Evolutionary conservation across 164 flowering plant genomes (phyloP), one percentile per base, ranked within the genome.

Genomic region (Taxillus chinensis): DNA sequence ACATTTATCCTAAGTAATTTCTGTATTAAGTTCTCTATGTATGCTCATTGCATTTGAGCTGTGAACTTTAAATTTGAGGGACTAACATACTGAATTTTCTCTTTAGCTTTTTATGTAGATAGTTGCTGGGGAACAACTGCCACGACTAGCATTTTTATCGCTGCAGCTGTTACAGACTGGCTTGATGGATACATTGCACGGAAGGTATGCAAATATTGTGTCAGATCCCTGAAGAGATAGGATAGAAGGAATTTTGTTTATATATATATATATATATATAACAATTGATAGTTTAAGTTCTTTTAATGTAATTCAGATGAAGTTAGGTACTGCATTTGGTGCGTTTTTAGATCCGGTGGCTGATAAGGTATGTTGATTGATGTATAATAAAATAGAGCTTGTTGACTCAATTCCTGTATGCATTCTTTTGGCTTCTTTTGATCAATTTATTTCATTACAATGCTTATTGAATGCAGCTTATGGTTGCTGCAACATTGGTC

Each of bases 341-440:
- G 99, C 99, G 14, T 95, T 95, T 77, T 74, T 95, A 76, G 99
- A 91, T 78, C 99, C 99, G 42, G 99, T 95, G 46, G 99, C 99
- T 71, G 97, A 95, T 71, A 92, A 92, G 96, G 95, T 89, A 74
- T 60, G 64, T 40, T 42, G 40, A 12, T 46, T 14, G 13, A 16
- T 52, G 43, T 40, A 10, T 10, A 27, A 27, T 27, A 27, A 27
- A 27, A 27, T 27, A 27, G 27, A 6, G 3, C n/a, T 39, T 48
- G 11, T 41, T 15, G 38, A 57, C 40, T 62, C 17, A 2, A 27
- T 55, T 56, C 8, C 14, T 55, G 13, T 3, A 10, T 43, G 27
- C 42, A 49, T 39, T 55, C 46, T 61, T 2, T 12, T 39, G 62
- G 43, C 41, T 14, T 3, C 37, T n/a, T 45, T 15, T 12, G 45